Percentiles rank a stretch among this genome's conserved stretches.
Conservation (phyloP, 2,329 filamentous ascomycete genomes). For the Amauroascus niger region DNA sequence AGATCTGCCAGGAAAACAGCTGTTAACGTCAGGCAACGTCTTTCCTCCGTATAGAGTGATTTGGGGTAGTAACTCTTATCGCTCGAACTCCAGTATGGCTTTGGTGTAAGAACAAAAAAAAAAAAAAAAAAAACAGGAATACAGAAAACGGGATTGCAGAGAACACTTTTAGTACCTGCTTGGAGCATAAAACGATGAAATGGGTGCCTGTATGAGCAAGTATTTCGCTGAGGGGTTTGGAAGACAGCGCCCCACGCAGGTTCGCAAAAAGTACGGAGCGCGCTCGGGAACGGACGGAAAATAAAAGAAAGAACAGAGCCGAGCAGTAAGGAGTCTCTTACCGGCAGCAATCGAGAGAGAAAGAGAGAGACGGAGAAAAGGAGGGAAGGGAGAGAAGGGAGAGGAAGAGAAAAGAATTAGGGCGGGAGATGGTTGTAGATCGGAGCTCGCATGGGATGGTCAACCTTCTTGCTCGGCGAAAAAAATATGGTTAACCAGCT, state of each 20-base stretch:
- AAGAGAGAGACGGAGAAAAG: no score
- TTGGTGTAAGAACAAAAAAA: no score
- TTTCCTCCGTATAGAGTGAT: no score
- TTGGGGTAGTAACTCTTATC: no score
- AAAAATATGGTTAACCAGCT: no score
- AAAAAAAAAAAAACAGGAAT: no score
- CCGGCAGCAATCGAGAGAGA: neutral
- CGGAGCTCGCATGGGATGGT: neutral
- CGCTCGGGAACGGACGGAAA: neutral
- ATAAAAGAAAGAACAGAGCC: neutral
- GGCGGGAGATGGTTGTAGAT: neutral
- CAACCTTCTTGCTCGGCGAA: no score
- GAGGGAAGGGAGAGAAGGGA: neutral
- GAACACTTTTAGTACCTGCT: neutral
- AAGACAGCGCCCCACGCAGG: neutral
- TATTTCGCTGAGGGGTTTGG: neutral
- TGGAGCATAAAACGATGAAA: neutral
- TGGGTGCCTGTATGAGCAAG: conserved; percentile 5
- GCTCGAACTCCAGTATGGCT: no score
- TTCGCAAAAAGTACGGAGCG: neutral
- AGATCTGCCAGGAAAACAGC: no score
- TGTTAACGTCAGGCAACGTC: no score
- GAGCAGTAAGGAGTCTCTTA: neutral
- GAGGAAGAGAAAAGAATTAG: neutral
- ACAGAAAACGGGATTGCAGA: neutral